These are phyloP conservation scores for Pichia californica DNA, from an alignment of 805 yeast genomes.

Conservation along the genomic window DNA sequence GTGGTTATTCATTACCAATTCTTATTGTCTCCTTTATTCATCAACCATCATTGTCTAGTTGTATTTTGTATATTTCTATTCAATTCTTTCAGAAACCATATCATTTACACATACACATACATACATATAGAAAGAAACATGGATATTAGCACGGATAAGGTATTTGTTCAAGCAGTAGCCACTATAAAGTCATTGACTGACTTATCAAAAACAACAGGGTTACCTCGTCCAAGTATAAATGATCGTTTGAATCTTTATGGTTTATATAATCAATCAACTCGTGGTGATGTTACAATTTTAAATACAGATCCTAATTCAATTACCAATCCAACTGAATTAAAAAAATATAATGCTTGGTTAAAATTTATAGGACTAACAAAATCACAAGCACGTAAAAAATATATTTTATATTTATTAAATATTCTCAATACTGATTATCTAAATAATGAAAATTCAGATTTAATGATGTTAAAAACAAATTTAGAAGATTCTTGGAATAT, in stretches of 20 bases:
- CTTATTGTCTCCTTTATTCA: no score
- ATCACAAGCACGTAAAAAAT: constrained; percentile 68
- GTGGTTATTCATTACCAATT: no score
- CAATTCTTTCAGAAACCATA: no score
- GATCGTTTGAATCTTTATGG: constrained; percentile 68
- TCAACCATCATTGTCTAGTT: no score
- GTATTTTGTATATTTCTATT: no score
- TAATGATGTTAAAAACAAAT: constrained; percentile 42
- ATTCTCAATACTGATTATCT: constrained; percentile 65
- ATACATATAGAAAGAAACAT: no score
- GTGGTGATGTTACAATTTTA: constrained; percentile 70
- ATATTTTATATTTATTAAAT: constrained; percentile 60
- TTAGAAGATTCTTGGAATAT: constrained; percentile 73
- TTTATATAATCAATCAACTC: constrained; percentile 82
- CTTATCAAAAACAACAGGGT: constrained; percentile 50
- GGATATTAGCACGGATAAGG: constrained; percentile 30
- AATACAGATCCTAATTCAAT: constrained; percentile 59
- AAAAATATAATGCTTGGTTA: constrained; percentile 86
- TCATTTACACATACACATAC: no score
- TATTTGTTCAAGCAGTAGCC: constrained; percentile 75
- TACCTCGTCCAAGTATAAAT: constrained; percentile 74
- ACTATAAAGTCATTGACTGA: constrained; percentile 70
- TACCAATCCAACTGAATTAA: constrained; percentile 50
- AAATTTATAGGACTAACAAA: constrained; percentile 58
- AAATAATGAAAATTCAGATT: constrained; percentile 51